These are phyloP conservation scores for Globisporangium apiculatum DNA, from an alignment of 352 stramenopile genomes.

Conservation along the genomic window DNA sequence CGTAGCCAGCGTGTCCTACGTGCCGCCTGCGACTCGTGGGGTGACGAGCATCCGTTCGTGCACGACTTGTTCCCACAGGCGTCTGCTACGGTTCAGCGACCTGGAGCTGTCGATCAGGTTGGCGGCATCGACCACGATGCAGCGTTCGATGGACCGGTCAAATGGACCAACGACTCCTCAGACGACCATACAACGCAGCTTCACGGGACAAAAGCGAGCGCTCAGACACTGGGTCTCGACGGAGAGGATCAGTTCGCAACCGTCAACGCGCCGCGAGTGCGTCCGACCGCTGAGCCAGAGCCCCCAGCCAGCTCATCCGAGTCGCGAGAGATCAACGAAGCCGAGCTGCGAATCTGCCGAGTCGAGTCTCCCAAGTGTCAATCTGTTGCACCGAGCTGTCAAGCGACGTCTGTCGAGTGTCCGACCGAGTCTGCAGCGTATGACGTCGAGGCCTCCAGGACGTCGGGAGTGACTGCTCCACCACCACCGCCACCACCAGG, in stretches of 20 bases:
- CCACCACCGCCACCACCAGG: no score
- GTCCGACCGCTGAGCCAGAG: no score
- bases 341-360: background rate
- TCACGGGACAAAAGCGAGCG: background rate
- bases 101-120: no score
- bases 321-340: background rate
- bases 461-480: no score
- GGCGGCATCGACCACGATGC: no score
- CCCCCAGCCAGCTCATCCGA: no score
- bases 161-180: no score
- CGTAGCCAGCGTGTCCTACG: background rate
- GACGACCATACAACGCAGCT: background rate
- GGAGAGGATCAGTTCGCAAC: background rate
- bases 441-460: no score
- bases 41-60: constrained; percentile 2
- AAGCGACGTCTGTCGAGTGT: no score
- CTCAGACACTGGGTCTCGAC: background rate
- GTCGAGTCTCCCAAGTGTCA: background rate
- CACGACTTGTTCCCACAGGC: constrained; percentile 13
- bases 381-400: background rate
- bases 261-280: background rate
- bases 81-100: background rate
- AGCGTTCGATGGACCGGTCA: background rate
- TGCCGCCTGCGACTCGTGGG: background rate
- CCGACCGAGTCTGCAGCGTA: no score